Conservation (phyloP, 2,329 filamentous ascomycete species). For the Fusarium nematophilum region DNA sequence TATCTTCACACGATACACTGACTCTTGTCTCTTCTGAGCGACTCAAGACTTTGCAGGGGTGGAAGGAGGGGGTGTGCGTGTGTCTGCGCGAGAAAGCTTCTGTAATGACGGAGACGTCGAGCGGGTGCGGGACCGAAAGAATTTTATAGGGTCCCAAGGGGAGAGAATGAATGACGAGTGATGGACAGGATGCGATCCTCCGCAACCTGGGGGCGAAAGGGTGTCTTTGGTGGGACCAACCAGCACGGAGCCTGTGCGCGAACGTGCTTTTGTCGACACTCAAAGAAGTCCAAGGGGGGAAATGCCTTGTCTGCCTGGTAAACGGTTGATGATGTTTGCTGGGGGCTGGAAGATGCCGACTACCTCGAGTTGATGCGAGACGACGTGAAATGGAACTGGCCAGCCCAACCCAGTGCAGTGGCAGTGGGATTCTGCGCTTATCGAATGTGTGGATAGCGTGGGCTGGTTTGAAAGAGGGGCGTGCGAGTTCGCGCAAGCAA, state of each 20-base stretch:
- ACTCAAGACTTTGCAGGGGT: conserved; percentile 38
- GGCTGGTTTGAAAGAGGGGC: conserved; percentile 36
- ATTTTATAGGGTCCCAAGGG: conserved; percentile 46
- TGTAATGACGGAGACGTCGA: conserved; percentile 40
- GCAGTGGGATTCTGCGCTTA: conserved; percentile 47
- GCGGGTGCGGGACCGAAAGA: conserved; percentile 46
- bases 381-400: conserved; percentile 19
- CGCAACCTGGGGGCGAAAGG: conserved; percentile 34
- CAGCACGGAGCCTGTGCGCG: conserved; percentile 17
- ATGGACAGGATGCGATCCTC: conserved; percentile 43
- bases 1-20: conserved; percentile 44
- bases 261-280: conserved; percentile 28
- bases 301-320: conserved; percentile 10
- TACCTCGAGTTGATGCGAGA: conserved; percentile 27
- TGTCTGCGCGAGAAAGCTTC: conserved; percentile 39
- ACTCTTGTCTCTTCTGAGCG: conserved; percentile 45
- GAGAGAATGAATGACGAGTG: conserved; percentile 45
- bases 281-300: conserved; percentile 4
- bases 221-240: conserved; percentile 34
- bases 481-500: conserved; percentile 37
- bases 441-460: conserved; percentile 46
- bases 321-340: conserved; percentile 21
- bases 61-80: conserved; percentile 26
- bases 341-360: conserved; percentile 35
- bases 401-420: conserved; percentile 38